phyloP scores from a whole-genome alignment of 108 stramenopile genomes.

The Aurantiochytrium sp. region DNA sequence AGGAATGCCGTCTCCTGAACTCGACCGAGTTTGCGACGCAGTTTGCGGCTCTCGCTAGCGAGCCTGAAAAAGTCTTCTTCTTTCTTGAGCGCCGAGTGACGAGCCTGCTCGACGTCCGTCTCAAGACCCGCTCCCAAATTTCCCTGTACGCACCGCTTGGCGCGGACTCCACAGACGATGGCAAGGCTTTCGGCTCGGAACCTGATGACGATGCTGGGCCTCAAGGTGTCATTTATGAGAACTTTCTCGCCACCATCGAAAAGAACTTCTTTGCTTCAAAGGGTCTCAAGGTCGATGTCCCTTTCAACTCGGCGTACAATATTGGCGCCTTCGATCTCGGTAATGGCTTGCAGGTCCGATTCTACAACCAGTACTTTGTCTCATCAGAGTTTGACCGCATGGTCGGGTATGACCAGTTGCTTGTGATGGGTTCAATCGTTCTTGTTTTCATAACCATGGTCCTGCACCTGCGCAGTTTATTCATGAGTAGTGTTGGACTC shows the following conservation, averaged over 20 bases:
- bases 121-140: background rate
- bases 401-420: background rate
- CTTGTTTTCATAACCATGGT: background rate
- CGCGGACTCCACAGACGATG: background rate
- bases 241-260: background rate
- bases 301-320: slow-evolving; percentile 10
- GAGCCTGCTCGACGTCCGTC: background rate
- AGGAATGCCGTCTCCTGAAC: background rate
- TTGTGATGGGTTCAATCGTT: background rate
- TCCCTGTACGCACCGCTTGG: background rate
- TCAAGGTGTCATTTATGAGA: background rate
- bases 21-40: background rate
- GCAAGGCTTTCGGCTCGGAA: background rate
- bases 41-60: background rate
- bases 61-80: background rate
- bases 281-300: background rate
- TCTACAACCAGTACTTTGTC: background rate
- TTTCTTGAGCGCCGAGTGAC: background rate
- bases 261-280: background rate
- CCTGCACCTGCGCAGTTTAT: background rate
- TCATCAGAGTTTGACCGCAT: background rate
- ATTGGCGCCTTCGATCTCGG: background rate
- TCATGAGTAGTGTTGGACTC: background rate
- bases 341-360: background rate
- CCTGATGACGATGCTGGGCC: background rate